Evolutionary conservation across 208 protist genomes (phyloP).

Genomic region (Borovskyia barvae): DNA sequence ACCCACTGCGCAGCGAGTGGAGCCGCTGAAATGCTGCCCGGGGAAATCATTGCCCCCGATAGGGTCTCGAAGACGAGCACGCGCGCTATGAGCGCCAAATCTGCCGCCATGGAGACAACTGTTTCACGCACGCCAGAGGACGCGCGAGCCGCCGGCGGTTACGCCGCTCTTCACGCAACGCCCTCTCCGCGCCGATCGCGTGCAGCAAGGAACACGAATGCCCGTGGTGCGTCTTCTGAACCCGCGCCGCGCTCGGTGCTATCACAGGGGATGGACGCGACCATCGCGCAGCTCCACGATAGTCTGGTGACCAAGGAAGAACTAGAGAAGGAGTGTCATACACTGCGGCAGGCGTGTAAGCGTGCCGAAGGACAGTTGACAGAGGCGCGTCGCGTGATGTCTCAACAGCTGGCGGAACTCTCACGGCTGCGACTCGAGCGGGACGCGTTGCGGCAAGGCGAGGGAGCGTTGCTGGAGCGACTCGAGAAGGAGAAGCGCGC

Average conservation of each 20-base stretch:
- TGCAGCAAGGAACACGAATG: neutral
- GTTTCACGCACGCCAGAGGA: neutral
- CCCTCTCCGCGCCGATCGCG: neutral
- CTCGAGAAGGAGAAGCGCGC: slow-evolving; percentile 48
- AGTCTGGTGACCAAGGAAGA: slow-evolving; percentile 58
- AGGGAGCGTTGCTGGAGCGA: slow-evolving; percentile 39
- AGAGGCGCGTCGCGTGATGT: slow-evolving; percentile 64
- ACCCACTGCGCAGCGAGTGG: too few relatives aligned
- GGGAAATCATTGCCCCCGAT: too few relatives aligned
- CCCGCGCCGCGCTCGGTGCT: slow-evolving; percentile 7
- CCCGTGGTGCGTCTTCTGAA: neutral
- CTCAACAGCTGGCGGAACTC: slow-evolving; percentile 71
- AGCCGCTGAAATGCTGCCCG: too few relatives aligned
- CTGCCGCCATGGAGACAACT: neutral
- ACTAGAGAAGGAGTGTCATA: slow-evolving; percentile 55
- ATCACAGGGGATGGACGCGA: slow-evolving; percentile 7
- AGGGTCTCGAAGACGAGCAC: too few relatives aligned
- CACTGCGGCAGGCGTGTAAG: slow-evolving; percentile 38
- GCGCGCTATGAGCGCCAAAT: too few relatives aligned
- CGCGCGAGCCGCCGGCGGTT: neutral
- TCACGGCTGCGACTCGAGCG: slow-evolving; percentile 38
- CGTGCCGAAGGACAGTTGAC: slow-evolving; percentile 43
- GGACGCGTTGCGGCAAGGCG: slow-evolving; percentile 37
- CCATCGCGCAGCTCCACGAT: slow-evolving; percentile 53
- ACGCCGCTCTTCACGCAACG: slow-evolving; percentile 14